Conservation (phyloP, 306 rosid genomes). For the Luffa acutangula region DNA sequence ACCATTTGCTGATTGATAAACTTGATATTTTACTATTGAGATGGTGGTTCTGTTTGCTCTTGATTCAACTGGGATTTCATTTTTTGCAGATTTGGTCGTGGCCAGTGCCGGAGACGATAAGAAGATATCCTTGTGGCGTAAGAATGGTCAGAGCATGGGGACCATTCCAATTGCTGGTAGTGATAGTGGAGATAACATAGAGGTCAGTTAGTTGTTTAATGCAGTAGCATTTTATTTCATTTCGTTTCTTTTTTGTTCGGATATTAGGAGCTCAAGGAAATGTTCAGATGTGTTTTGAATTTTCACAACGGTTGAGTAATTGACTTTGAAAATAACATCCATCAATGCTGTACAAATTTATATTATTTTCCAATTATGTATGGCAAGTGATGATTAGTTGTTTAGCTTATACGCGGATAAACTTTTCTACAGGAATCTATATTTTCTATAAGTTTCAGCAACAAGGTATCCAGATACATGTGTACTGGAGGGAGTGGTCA, state of each 20-base stretch:
- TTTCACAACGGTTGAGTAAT: not conserved
- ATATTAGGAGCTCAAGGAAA: not conserved
- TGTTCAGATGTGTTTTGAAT: not conserved
- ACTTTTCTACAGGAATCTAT: constrained; percentile 58
- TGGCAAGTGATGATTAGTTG: not conserved
- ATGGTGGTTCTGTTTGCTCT: not conserved
- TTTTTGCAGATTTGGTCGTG: constrained; percentile 71
- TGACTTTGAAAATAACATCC: not conserved
- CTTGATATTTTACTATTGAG: not conserved
- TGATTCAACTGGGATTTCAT: constrained; percentile 12
- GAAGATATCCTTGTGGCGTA: constrained; percentile 83
- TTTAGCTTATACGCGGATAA: not conserved
- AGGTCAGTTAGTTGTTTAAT: constrained; percentile 28
- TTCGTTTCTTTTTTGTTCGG: not conserved
- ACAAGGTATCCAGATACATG: constrained; percentile 86
- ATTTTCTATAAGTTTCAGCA: constrained; percentile 77
- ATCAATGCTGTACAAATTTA: not conserved
- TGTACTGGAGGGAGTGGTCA: constrained; percentile 96
- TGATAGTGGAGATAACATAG: constrained; percentile 73
- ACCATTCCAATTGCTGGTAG: constrained; percentile 77
- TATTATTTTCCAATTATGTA: not conserved
- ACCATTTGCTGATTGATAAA: not conserved
- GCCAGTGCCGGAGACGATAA: constrained; percentile 97
- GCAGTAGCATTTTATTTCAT: not conserved
- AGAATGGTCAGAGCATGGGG: constrained; percentile 92